These are phyloP conservation scores for Silene latifolia DNA, from an alignment of 148 eudicot genomes.

Conservation along the genomic window DNA sequence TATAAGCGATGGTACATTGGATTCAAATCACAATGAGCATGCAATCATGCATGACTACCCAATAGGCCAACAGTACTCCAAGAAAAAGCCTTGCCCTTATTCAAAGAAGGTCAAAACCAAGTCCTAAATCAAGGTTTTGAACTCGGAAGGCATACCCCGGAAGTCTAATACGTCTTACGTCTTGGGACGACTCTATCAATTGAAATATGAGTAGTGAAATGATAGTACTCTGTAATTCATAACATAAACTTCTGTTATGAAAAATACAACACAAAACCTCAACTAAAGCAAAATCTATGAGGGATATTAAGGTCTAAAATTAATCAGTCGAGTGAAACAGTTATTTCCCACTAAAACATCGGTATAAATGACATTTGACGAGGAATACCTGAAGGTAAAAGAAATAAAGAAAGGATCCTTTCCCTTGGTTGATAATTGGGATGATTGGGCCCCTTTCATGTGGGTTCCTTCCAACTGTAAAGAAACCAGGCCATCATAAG, in stretches of 20 bases:
- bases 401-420: constrained; percentile 3
- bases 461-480: constrained; percentile 39
- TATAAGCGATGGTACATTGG: not conserved
- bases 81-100: too few species aligned
- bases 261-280: not conserved
- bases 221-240: not conserved
- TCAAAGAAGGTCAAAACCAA: too few species aligned
- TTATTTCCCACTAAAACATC: not conserved
- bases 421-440: constrained; percentile 11
- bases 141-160: not conserved
- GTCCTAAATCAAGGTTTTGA: too few species aligned
- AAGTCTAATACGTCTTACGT: not conserved
- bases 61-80: too few species aligned
- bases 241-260: not conserved
- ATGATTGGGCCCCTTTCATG: constrained; percentile 19
- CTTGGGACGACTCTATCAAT: not conserved
- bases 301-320: not conserved
- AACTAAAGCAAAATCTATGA: not conserved
- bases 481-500: constrained; percentile 18
- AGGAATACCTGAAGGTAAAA: constrained; percentile 5
- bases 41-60: too few species aligned
- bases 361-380: not conserved
- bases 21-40: not conserved
- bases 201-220: not conserved
- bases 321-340: not conserved